These are phyloP conservation scores for Blastobotrys capitulatus DNA, from an alignment of 1,139 yeast genomes.

Conservation along the genomic window DNA sequence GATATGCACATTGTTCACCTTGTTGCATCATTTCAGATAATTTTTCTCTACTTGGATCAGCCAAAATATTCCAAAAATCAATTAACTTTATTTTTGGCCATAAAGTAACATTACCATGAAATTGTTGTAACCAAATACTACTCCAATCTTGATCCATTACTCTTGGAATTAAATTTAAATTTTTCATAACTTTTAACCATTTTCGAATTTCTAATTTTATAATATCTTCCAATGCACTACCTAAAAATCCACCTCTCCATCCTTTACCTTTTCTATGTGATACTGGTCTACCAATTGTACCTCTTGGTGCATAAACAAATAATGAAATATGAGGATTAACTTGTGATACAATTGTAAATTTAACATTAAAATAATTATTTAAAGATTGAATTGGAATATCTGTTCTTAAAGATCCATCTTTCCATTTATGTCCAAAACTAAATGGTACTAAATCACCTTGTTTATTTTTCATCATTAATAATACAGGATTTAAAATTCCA, in stretches of 20 bases:
- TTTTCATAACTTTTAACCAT: conserved; percentile 65
- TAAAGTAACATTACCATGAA: conserved; percentile 69
- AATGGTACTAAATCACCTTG: conserved; percentile 51
- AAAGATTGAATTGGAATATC: conserved; percentile 66
- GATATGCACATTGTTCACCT: conserved; percentile 65
- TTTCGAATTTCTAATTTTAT: conserved; percentile 67
- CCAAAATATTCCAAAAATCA: conserved; percentile 60
- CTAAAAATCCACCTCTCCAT: conserved; percentile 71
- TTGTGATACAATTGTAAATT: conserved; percentile 71
- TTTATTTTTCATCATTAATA: conserved; percentile 63
- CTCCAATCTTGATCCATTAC: conserved; percentile 77
- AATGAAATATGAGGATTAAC: conserved; percentile 78
- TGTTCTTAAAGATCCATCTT: conserved; percentile 67
- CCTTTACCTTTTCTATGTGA: conserved; percentile 53
- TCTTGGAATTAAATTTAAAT: conserved; percentile 63
- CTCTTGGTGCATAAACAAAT: conserved; percentile 74
- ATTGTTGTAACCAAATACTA: conserved; percentile 65
- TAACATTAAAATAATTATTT: conserved; percentile 73
- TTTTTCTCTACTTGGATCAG: conserved; percentile 60
- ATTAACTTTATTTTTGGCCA: conserved; percentile 61
- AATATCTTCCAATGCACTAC: conserved; percentile 66
- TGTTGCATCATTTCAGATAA: conserved; percentile 51
- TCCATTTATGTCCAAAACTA: conserved; percentile 70
- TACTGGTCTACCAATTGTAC: conserved; percentile 77
- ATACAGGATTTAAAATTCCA: conserved; percentile 78